Percentiles rank a stretch among this genome's conserved stretches.
These are phyloP conservation scores for Lodderomyces metapsilosis DNA, from an alignment of 1,139 yeast genomes.

Conservation along the genomic window DNA sequence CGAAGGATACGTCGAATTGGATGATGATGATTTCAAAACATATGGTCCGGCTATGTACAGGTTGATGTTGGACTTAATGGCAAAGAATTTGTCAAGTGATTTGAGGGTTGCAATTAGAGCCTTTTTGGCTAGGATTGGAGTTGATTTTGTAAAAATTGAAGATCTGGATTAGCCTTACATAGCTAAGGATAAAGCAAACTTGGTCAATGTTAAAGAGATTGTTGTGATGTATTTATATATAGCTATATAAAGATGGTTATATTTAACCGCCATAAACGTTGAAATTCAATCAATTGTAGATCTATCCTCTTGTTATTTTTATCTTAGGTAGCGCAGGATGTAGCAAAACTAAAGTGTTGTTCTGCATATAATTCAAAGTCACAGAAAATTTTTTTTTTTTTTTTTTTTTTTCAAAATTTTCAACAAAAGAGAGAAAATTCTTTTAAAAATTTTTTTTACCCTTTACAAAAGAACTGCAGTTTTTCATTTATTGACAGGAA, in stretches of 20 bases:
- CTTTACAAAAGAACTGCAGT: neutral
- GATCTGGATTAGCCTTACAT: conserved; percentile 2
- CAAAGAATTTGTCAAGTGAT: conserved; percentile 68
- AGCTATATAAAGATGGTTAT: no score
- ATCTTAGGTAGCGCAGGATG: neutral
- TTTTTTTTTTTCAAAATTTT: neutral
- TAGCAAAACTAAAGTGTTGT: neutral
- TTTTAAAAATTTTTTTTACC: conserved; percentile 1
- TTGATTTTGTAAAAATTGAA: conserved; percentile 38
- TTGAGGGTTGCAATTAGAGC: conserved; percentile 65
- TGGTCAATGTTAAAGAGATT: no score
- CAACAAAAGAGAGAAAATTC: neutral
- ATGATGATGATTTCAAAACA: conserved; percentile 66
- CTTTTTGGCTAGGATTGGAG: conserved; percentile 72
- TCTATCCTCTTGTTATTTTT: no score
- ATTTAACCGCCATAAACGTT: no score
- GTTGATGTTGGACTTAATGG: conserved; percentile 62
- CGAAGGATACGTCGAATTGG: conserved; percentile 77
- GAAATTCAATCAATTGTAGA: no score
- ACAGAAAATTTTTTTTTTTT: conserved; percentile 6
- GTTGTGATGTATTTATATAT: no score
- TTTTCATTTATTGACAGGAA: conserved; percentile 9
- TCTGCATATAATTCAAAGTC: conserved; percentile 3
- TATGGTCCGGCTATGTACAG: conserved; percentile 69
- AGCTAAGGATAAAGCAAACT: no score